A percentile compares a stretch with the other conserved stretches of the same genome.
Conservation (phyloP, 1,284 basidiomycete genomes). For the Trametes sp. region DNA sequence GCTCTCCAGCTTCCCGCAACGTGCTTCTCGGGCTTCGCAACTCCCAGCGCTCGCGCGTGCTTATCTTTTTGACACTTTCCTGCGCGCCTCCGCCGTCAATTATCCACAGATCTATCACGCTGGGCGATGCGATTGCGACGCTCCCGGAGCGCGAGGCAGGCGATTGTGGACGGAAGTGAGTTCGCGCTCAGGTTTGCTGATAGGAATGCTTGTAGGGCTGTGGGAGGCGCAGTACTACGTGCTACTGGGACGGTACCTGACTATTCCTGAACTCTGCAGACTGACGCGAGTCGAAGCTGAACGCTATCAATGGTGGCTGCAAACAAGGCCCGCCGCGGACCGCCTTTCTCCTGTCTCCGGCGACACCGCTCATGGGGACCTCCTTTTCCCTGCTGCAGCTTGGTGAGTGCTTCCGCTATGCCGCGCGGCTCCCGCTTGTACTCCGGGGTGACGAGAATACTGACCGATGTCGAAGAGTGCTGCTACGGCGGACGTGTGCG, state of each 20-base stretch:
- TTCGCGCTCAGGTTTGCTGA: conserved; percentile 1
- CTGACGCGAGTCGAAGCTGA: conserved; percentile 5
- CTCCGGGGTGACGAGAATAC: conserved; percentile 2
- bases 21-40: conserved; percentile 22
- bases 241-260: conserved; percentile 8
- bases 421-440: conserved; percentile 2
- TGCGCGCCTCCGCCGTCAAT: not conserved
- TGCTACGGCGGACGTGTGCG: not conserved
- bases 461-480: not conserved
- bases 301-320: conserved; percentile 12
- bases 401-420: conserved; percentile 1
- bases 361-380: not conserved
- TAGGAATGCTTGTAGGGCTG: conserved; percentile 4
- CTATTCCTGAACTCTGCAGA: conserved; percentile 1
- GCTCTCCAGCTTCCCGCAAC: conserved; percentile 1
- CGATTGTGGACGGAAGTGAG: not conserved
- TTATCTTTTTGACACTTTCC: conserved; percentile 9
- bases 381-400: not conserved
- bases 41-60: conserved; percentile 13
- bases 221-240: conserved; percentile 11
- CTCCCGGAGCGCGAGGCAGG: conserved; percentile 5
- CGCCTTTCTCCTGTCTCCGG: conserved; percentile 2
- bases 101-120: conserved; percentile 10
- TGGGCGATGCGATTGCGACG: conserved; percentile 15
- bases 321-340: conserved; percentile 3